These are phyloP conservation scores for Pseudoperonospora humuli DNA, from an alignment of 352 stramenopile species.

Conservation along the genomic window DNA sequence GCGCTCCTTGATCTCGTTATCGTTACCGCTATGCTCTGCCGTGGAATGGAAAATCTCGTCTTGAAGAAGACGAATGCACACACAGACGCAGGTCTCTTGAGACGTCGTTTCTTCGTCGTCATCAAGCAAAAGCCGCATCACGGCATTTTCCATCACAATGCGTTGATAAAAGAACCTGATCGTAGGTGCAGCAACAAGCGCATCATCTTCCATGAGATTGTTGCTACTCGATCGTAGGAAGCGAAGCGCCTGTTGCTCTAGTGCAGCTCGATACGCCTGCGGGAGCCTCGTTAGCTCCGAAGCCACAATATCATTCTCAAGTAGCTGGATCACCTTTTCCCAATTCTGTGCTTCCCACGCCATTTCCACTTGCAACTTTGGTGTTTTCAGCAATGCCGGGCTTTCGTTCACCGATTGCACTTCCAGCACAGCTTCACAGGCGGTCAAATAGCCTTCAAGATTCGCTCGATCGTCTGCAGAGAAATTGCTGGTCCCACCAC, in stretches of 20 bases:
- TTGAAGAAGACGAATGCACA: conserved; percentile 34
- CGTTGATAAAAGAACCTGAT: conserved; percentile 48
- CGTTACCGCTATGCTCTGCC: neutral
- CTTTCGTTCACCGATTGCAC: conserved; percentile 31
- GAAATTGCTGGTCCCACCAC: conserved; percentile 7
- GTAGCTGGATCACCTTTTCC: conserved; percentile 37
- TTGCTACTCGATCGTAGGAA: conserved; percentile 30
- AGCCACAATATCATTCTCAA: conserved; percentile 38
- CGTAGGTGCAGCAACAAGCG: conserved; percentile 12
- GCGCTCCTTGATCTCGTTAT: conserved; percentile 5
- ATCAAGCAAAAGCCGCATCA: conserved; percentile 24
- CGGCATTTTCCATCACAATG: conserved; percentile 38
- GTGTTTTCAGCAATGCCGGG: conserved; percentile 24
- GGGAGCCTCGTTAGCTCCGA: conserved; percentile 28
- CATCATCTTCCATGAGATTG: conserved; percentile 17
- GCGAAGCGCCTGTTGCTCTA: conserved; percentile 47
- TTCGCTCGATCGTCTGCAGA: conserved; percentile 21
- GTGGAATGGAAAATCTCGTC: conserved; percentile 43
- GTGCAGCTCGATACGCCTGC: conserved; percentile 24
- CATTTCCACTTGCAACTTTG: conserved; percentile 34
- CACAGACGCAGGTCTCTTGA: conserved; percentile 33
- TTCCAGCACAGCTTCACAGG: conserved; percentile 59
- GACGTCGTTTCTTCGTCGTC: conserved; percentile 14
- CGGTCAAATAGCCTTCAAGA: conserved; percentile 64
- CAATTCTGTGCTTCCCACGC: conserved; percentile 43